Percentiles rank a stretch among this genome's conserved stretches.
These are phyloP conservation scores for Calamus simplicifolius DNA, from an alignment of 176 grass and related monocot genomes.

Conservation along the genomic window DNA sequence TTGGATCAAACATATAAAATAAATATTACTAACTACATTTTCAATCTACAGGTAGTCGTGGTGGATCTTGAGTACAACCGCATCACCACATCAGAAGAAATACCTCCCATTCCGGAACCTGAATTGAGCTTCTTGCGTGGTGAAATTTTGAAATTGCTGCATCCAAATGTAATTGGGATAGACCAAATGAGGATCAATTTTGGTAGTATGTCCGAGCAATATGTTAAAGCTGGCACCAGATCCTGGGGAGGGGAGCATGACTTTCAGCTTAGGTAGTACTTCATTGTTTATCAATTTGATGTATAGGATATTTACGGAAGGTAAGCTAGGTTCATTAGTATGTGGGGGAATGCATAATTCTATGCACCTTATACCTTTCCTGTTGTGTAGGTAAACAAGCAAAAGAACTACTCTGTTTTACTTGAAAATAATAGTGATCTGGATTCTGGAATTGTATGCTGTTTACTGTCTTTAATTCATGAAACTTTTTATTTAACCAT, in stretches of 20 bases:
- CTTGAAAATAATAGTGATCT: too few relatives aligned
- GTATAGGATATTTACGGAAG: slow-evolving; percentile 7
- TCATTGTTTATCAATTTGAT: slow-evolving; percentile 10
- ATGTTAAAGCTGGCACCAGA: slow-evolving; percentile 48
- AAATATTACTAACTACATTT: background rate
- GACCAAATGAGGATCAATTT: slow-evolving; percentile 92
- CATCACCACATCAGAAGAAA: slow-evolving; percentile 87
- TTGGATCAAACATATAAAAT: too few relatives aligned
- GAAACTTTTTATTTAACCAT: too few relatives aligned
- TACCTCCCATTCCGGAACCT: slow-evolving; percentile 80
- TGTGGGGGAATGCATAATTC: too few relatives aligned
- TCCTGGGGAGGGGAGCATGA: slow-evolving; percentile 86
- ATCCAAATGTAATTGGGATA: slow-evolving; percentile 91
- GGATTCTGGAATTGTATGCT: too few relatives aligned
- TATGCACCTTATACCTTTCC: too few relatives aligned
- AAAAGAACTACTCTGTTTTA: too few relatives aligned
- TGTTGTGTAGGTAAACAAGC: too few relatives aligned
- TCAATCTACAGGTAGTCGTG: slow-evolving; percentile 73
- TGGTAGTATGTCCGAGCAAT: slow-evolving; percentile 66
- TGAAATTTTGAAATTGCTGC: slow-evolving; percentile 93
- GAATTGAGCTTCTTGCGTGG: slow-evolving; percentile 77
- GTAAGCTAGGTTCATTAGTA: too few relatives aligned
- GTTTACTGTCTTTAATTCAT: too few relatives aligned
- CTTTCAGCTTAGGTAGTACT: slow-evolving; percentile 88
- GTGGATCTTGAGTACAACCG: slow-evolving; percentile 96